A percentile compares a stretch with the other conserved stretches of the same genome.
phyloP scores from a whole-genome alignment of 176 grass and related monocot species.

The Thinopyrum elongatum region DNA sequence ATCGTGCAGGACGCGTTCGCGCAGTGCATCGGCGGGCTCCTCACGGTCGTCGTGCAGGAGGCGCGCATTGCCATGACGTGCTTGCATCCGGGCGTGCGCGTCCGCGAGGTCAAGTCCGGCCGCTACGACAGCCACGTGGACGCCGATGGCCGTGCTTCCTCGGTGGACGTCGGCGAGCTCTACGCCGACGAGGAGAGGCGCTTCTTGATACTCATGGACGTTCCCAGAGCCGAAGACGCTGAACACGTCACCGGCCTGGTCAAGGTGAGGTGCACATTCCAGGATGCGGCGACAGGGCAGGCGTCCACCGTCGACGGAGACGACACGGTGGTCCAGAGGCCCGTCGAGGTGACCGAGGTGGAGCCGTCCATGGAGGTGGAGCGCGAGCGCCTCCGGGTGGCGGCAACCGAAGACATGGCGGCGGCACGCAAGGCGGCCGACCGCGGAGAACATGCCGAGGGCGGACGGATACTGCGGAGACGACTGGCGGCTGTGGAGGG shows the following conservation, averaged over 20 bases:
- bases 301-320: constrained; percentile 26
- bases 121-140: constrained; percentile 43
- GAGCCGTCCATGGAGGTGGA: constrained; percentile 35
- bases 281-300: constrained; percentile 47
- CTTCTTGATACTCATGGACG: constrained; percentile 52
- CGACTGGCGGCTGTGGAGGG: not conserved
- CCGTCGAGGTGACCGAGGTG: not conserved
- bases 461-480: constrained; percentile 16
- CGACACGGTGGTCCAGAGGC: constrained; percentile 27
- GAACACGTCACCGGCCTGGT: constrained; percentile 34
- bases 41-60: constrained; percentile 62
- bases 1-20: constrained; percentile 73
- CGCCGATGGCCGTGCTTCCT: constrained; percentile 34
- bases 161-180: constrained; percentile 63
- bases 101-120: constrained; percentile 52
- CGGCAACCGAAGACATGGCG: constrained; percentile 35
- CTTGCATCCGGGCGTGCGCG: constrained; percentile 37
- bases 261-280: constrained; percentile 46
- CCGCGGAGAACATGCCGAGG: constrained; percentile 8
- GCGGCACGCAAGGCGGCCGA: constrained; percentile 40
- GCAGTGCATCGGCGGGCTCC: constrained; percentile 67
- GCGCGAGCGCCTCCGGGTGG: constrained; percentile 39
- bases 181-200: constrained; percentile 91
- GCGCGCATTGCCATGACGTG: constrained; percentile 45
- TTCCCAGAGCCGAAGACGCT: constrained; percentile 18